Conservation (phyloP, 768 basidiomycete genomes). For the Daedaleopsis nitida region DNA sequence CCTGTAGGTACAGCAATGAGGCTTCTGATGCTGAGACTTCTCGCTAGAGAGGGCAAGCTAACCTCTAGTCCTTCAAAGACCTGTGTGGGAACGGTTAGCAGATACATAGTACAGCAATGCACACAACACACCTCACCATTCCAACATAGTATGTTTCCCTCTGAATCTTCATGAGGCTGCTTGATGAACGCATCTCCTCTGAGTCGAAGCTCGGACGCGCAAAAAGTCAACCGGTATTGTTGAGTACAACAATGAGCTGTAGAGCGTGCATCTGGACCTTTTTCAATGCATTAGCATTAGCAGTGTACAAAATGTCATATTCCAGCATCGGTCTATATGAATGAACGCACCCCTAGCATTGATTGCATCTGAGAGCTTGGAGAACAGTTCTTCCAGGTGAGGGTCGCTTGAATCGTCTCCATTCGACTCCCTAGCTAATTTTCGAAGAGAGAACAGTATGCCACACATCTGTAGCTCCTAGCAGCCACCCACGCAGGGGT, state of each 20-base stretch:
- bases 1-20: slow-evolving; percentile 37
- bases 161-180: slow-evolving; percentile 63
- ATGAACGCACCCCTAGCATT: slow-evolving; percentile 54
- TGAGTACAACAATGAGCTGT: slow-evolving; percentile 27
- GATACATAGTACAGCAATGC: background rate
- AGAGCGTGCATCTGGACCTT: slow-evolving; percentile 70
- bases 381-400: slow-evolving; percentile 28
- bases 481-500: too few species aligned
- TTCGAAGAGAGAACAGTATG: slow-evolving; percentile 54
- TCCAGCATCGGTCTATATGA: background rate
- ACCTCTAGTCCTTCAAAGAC: slow-evolving; percentile 85
- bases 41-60: slow-evolving; percentile 22
- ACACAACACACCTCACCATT: slow-evolving; percentile 70
- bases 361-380: slow-evolving; percentile 50
- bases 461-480: slow-evolving; percentile 58
- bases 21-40: background rate
- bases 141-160: slow-evolving; percentile 74
- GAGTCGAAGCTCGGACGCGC: slow-evolving; percentile 75
- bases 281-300: background rate
- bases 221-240: slow-evolving; percentile 50
- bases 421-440: slow-evolving; percentile 3
- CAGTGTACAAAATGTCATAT: background rate
- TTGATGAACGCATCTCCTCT: slow-evolving; percentile 57
- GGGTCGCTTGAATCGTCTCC: slow-evolving; percentile 5
- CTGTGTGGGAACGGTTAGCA: slow-evolving; percentile 29